Base-by-base conservation (phyloP, 1,284 basidiomycete genomes). In the Schizophyllum commune region DNA sequence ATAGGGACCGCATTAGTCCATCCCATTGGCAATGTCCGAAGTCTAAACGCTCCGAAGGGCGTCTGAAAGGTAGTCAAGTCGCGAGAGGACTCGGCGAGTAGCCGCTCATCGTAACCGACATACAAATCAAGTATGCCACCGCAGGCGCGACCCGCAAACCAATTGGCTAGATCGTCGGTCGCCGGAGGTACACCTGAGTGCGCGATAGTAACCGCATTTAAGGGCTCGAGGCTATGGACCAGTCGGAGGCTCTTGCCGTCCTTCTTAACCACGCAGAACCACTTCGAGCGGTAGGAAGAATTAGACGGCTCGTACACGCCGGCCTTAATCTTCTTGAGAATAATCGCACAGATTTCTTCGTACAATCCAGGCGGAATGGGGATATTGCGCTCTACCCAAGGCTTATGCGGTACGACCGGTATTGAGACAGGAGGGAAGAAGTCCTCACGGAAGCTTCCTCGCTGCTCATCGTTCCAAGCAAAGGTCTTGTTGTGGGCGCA, bases 181-280 rank as follows among this genome's bases (percentile, higher is more conserved):
- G 62, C 58, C 1, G 70, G 71, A 0, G 68, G 66, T 0, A 71
- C 62, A 0, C 69, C 71, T 0, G 72, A 68, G 58, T 75, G 67
- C 39, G 63, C 59, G 32, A 77, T 74, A 0, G 69, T 73, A 52
- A 76, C 68, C 0, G 67, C 67, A 56, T 76, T 77, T 11, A 75
- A 68, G 0, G 70, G 70, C 58, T 75, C 66, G 0, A 74, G 67
- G 54, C 62, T 61, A 52, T 74, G 73, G 0, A 75, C 72, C 2
- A 74, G 56, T 0, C 71, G 66, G 0, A 77, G 66, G 0, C 65
- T 68, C 39, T 71, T 72, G 5, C 72, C 70, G 57, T 74, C 70
- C 59, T 76, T 78, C 67, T 78, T 77, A 7, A 71, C 54, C 0
- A 77, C 71, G 57, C 70, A 72, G 60, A 78, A 79, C 75, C 75